Base-by-base conservation (phyloP, 1,139 yeast genomes). In the Saccharomyces hybrid region DNA sequence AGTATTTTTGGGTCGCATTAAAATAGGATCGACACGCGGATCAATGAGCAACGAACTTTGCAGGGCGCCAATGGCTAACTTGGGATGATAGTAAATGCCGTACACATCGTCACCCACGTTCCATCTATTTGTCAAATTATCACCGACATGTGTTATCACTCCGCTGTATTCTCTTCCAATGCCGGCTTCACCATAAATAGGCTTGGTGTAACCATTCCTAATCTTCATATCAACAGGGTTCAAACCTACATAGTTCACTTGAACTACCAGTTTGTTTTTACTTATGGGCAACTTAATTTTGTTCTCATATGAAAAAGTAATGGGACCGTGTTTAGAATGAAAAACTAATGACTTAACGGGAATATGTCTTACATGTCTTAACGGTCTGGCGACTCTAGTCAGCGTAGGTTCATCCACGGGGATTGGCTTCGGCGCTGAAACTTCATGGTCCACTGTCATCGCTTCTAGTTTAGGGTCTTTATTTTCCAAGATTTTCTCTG, bases 161-260 rank as follows among this genome's bases (percentile, higher is more conserved):
- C 96, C 96, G 9, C 85, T 70, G 62, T 79, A 87, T 63, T 88
- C 96, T 56, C 80, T 73, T 3, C 93, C 91, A 34, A 84, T 64
- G 7, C 88, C 88, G 54, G 80, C 78, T 42, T 73, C 75, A 65
- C 73, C 56, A 69, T 70, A 64, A 70, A 73, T 59, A 63, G 69
- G 62, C 59, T 64, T 46, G 64, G 71, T 54, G 69, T 70, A 61
- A 56, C 73, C 64, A 55, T 76, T 73, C 61, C 76, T 72, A 47
- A 83, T 62, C 52, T 82, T 71, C 54, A 79, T 59, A 65, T 87
- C 44, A 16, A 38, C 11, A 38, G 44, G 44, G 6, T 38, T 38
- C 11, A 38, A 38, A 11, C 44, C 95, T 48, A 84, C 74, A 0
- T 93, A 90, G 61, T 85, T 86, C 32, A 83, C 78, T 60, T 82